phyloP scores from a whole-genome alignment of 306 rosid species.

The Fragaria vesca region DNA sequence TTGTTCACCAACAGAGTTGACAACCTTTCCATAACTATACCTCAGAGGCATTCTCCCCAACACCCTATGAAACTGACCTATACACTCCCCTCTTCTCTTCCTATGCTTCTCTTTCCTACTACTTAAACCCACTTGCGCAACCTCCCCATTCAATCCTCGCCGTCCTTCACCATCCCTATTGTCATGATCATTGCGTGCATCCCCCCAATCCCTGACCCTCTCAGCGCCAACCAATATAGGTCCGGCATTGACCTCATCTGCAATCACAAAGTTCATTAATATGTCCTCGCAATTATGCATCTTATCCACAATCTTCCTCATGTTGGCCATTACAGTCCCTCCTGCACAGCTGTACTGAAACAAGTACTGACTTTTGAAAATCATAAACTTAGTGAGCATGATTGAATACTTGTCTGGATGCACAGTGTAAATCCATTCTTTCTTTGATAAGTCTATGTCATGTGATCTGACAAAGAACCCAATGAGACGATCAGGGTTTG shows the following conservation, averaged over 20 bases:
- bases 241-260: slow-evolving; percentile 53
- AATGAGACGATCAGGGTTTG: slow-evolving; percentile 45
- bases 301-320: slow-evolving; percentile 57
- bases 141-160: slow-evolving; percentile 27
- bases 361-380: slow-evolving; percentile 45
- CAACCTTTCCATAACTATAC: slow-evolving; percentile 63
- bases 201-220: slow-evolving; percentile 76
- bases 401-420: slow-evolving; percentile 82
- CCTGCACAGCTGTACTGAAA: slow-evolving; percentile 61
- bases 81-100: slow-evolving; percentile 74
- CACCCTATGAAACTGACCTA: slow-evolving; percentile 61
- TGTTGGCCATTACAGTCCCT: slow-evolving; percentile 37
- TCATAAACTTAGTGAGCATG: slow-evolving; percentile 77
- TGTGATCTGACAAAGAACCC: slow-evolving; percentile 84
- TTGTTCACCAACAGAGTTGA: slow-evolving; percentile 73
- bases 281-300: slow-evolving; percentile 80
- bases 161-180: slow-evolving; percentile 24
- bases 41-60: slow-evolving; percentile 70
- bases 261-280: slow-evolving; percentile 76
- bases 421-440: slow-evolving; percentile 77
- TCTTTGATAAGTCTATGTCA: slow-evolving; percentile 57
- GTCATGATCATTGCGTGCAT: slow-evolving; percentile 53
- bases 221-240: slow-evolving; percentile 64
- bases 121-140: slow-evolving; percentile 64
- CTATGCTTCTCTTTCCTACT: slow-evolving; percentile 68